Base-by-base conservation (phyloP, 2,329 filamentous ascomycete species). In the Aspergillus niger region DNA sequence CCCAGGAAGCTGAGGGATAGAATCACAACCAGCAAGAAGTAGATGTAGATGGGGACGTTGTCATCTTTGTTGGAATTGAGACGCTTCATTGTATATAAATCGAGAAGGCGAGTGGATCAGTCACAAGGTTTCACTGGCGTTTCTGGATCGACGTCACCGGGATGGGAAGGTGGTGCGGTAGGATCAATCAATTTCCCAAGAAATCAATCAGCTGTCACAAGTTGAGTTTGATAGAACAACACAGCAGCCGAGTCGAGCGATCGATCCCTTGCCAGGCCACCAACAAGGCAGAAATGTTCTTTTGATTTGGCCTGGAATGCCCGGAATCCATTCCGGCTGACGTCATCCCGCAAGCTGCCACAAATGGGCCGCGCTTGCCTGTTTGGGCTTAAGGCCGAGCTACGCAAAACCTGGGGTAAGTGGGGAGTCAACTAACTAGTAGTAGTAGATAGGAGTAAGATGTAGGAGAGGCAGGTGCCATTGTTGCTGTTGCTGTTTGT, bases 1-100 rank as follows among this genome's bases (percentile, higher is more conserved):
- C 65, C 68, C 15, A 74, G 54, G 36, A 69, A 66, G 55, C 68
- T 73, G 32, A 74, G 63, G 15, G 68, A 47, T 8, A 72, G 57
- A 13, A 71, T 71, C 17, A 61, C 52, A 43, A 72, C 67, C 28
- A 72, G 65, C 36, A 73, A 67, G 44, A 69, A 30, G 57, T 69
- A 70, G 58, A 71, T 71, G 58, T 67, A 68, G 61, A 68, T 56
- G 60, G 70, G 68, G 36, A 65, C 36, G 50, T 65, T 66, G 55
- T 71, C 70, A n/a, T 72, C 70, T 13, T 53, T 65, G 30, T 61
- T n/a, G 15, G 66, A 64, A 47, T 67, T 64, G 36, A 69, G 58
- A 56, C 58, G 69, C 58, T 70, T 71, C 67, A 70, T 55, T 59
- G 54, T 26, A 22, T 44, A 48, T 41, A 11, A 13, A 36, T 36